These are phyloP conservation scores for Aaosphaeria arxii DNA, from an alignment of 2,329 filamentous ascomycete genomes.

Conservation along the genomic window DNA sequence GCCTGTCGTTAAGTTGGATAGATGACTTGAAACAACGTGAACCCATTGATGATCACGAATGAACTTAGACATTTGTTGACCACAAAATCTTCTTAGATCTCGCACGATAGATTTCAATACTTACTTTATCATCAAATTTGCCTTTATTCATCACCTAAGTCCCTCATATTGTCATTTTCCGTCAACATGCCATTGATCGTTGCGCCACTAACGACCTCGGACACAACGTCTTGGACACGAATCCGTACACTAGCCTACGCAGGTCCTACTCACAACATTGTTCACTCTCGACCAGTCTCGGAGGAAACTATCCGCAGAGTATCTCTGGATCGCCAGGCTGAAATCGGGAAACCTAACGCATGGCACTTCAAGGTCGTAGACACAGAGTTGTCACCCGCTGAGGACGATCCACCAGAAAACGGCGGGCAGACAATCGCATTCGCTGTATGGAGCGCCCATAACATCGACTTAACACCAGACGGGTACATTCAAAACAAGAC, in stretches of 20 bases:
- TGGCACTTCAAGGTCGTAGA: slow-evolving; percentile 34
- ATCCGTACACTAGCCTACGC: slow-evolving; percentile 25
- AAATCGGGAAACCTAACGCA: slow-evolving; percentile 17
- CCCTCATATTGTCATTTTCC: background rate
- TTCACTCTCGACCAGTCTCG: slow-evolving; percentile 21
- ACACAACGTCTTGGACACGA: slow-evolving; percentile 26
- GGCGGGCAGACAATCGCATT: slow-evolving; percentile 24
- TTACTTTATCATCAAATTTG: too few species aligned
- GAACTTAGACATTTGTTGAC: too few species aligned
- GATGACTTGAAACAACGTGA: too few species aligned
- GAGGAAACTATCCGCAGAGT: slow-evolving; percentile 21
- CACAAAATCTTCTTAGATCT: too few species aligned
- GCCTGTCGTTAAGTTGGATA: too few species aligned
- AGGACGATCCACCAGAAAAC: slow-evolving; percentile 20
- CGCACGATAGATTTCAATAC: too few species aligned
- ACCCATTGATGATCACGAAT: too few species aligned
- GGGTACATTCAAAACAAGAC: background rate
- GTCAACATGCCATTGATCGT: slow-evolving; percentile 22
- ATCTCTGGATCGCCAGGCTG: slow-evolving; percentile 18
- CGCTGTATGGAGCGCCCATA: slow-evolving; percentile 24
- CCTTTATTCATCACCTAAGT: too few species aligned
- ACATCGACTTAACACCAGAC: slow-evolving; percentile 3
- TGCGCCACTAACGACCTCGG: slow-evolving; percentile 13
- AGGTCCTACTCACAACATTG: slow-evolving; percentile 26
- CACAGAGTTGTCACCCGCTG: slow-evolving; percentile 17